Percentiles rank a stretch among this genome's conserved stretches.
These are phyloP conservation scores for Leishmania gerbilli DNA, from an alignment of 208 protist species.

Conservation along the genomic window DNA sequence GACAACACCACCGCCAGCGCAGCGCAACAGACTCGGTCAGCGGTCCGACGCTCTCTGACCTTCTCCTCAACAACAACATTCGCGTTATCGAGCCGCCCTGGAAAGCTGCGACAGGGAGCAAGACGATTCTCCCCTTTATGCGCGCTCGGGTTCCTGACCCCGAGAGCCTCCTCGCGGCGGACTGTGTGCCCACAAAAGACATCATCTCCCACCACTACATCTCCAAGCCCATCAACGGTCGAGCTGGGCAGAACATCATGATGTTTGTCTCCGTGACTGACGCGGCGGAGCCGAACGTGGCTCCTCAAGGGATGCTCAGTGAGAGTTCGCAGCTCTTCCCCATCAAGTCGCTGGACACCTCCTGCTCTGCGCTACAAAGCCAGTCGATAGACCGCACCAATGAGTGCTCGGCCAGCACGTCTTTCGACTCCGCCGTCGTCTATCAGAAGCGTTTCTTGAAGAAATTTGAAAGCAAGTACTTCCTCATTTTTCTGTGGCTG, in stretches of 20 bases:
- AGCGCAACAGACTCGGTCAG: slow-evolving; percentile 2
- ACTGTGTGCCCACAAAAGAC: slow-evolving; percentile 56
- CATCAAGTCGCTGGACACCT: slow-evolving; percentile 19
- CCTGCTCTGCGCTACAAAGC: slow-evolving; percentile 16
- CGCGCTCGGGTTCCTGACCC: slow-evolving; percentile 59
- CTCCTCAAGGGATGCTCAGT: slow-evolving; percentile 25
- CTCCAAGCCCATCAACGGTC: slow-evolving; percentile 81
- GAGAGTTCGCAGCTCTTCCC: slow-evolving; percentile 13
- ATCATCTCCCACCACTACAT: slow-evolving; percentile 63
- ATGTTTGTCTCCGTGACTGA: slow-evolving; percentile 72
- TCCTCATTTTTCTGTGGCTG: slow-evolving; percentile 82
- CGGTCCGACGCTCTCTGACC: slow-evolving; percentile 60
- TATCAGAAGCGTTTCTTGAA: slow-evolving; percentile 73
- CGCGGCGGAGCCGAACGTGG: slow-evolving; percentile 32
- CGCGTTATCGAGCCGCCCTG: slow-evolving; percentile 79
- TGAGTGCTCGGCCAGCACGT: slow-evolving; percentile 55
- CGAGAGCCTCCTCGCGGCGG: slow-evolving; percentile 64
- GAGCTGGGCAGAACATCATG: slow-evolving; percentile 72
- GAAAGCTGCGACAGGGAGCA: slow-evolving; percentile 81
- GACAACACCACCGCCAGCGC: slow-evolving; percentile 45
- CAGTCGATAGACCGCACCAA: slow-evolving; percentile 53
- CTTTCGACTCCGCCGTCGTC: slow-evolving; percentile 69
- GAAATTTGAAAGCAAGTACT: slow-evolving; percentile 74
- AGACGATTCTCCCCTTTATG: slow-evolving; percentile 80
- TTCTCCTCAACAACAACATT: slow-evolving; percentile 78